phyloP scores from a whole-genome alignment of 108 stramenopile genomes.

The Discostella pseudostelligera region DNA sequence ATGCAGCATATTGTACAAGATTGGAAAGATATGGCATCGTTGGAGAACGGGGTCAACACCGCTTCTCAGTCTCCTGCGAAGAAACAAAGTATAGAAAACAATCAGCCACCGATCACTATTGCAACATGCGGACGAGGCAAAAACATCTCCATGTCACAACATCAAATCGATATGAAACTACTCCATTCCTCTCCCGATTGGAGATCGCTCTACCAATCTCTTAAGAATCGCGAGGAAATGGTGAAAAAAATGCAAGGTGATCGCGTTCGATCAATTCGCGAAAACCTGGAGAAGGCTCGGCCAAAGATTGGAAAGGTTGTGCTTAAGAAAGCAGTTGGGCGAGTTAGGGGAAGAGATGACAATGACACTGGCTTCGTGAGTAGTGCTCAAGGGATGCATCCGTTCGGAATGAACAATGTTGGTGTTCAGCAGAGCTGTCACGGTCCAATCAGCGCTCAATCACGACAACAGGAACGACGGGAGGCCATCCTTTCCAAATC shows the following conservation, averaged over 20 bases:
- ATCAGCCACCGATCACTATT: conserved; percentile 5
- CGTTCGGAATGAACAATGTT: not conserved
- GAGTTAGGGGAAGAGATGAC: conserved; percentile 31
- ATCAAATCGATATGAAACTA: conserved; percentile 29
- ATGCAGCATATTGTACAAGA: conserved; percentile 32
- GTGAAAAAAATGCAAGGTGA: conserved; percentile 34
- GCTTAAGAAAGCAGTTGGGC: conserved; percentile 35
- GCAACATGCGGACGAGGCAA: conserved; percentile 24
- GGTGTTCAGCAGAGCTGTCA: not conserved
- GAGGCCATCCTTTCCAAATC: conserved; percentile 43
- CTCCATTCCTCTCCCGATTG: conserved; percentile 37
- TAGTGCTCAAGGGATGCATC: not conserved
- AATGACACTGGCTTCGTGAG: not conserved
- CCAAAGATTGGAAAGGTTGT: conserved; percentile 40
- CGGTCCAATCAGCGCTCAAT: too few species aligned
- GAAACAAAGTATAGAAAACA: conserved; percentile 18
- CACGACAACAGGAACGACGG: conserved; percentile 12
- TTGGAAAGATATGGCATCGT: conserved; percentile 47
- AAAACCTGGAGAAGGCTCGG: conserved; percentile 51
- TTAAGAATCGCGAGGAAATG: conserved; percentile 18
- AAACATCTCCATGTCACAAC: conserved; percentile 20
- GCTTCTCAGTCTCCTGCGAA: conserved; percentile 6
- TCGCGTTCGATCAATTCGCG: conserved; percentile 45
- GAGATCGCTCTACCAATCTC: conserved; percentile 27
- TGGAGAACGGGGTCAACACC: conserved; percentile 15